phyloP scores from a whole-genome alignment of 1,139 yeast species.

The Ogataea hybrid region DNA sequence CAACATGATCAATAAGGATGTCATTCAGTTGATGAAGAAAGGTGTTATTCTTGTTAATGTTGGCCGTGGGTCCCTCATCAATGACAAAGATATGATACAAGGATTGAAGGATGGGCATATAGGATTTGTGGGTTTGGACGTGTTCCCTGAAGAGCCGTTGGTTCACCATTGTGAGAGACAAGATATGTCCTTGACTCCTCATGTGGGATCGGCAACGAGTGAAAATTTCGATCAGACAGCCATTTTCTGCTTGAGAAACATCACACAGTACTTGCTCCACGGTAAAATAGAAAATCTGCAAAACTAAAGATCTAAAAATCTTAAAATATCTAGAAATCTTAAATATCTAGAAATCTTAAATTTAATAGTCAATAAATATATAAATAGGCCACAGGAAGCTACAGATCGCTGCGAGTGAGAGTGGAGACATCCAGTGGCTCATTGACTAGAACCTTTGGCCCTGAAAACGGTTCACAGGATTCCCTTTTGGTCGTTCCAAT shows the following conservation, averaged over 20 bases:
- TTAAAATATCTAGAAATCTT: no score
- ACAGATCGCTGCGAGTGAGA: slow-evolving; percentile 52
- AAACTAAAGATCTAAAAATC: slow-evolving; percentile 13
- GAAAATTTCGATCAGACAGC: slow-evolving; percentile 51
- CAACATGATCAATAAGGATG: slow-evolving; percentile 49
- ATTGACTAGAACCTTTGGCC: slow-evolving; percentile 59
- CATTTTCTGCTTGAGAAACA: slow-evolving; percentile 44
- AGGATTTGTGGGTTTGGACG: slow-evolving; percentile 77
- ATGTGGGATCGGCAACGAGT: slow-evolving; percentile 69
- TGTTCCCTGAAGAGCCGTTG: slow-evolving; percentile 66
- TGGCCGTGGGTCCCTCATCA: slow-evolving; percentile 74
- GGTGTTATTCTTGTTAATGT: slow-evolving; percentile 71
- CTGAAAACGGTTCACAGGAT: slow-evolving; percentile 76
- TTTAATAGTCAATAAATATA: slow-evolving; percentile 4
- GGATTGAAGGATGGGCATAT: slow-evolving; percentile 71
- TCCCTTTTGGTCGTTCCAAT: slow-evolving; percentile 68
- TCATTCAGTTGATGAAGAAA: slow-evolving; percentile 46
- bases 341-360: slow-evolving; percentile 7
- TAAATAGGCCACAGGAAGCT: background rate
- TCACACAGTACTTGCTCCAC: slow-evolving; percentile 38
- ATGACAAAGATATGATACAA: slow-evolving; percentile 66
- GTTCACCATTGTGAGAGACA: slow-evolving; percentile 54
- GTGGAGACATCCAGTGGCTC: slow-evolving; percentile 70
- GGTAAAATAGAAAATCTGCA: slow-evolving; percentile 36
- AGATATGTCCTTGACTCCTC: slow-evolving; percentile 73